A percentile compares a stretch with the other conserved stretches of the same genome.
These are phyloP conservation scores for Hortaea werneckii DNA, from an alignment of 2,329 filamentous ascomycete genomes.

Conservation along the genomic window DNA sequence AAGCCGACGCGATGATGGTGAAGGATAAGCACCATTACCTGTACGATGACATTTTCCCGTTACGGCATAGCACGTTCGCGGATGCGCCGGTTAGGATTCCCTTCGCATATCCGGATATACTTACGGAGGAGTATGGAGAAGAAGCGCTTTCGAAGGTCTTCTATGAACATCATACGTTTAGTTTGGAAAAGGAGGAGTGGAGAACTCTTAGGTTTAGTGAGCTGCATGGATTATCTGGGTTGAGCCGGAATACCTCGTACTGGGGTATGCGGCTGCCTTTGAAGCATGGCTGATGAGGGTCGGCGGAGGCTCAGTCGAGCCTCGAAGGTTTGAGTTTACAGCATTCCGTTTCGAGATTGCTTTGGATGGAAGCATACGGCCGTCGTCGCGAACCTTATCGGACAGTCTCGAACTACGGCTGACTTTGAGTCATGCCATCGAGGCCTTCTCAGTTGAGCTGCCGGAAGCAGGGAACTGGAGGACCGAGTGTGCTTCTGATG, in stretches of 20 bases:
- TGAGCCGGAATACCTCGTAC: neutral
- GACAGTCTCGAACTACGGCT: no score
- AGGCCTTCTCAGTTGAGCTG: no score
- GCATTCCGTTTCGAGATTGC: no score
- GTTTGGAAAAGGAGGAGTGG: slow-evolving; percentile 24
- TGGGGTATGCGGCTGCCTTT: neutral
- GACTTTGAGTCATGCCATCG: no score
- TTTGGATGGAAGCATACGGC: no score
- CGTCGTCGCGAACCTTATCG: no score
- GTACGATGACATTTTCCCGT: slow-evolving; percentile 46
- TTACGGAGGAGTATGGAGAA: slow-evolving; percentile 46
- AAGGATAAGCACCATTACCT: slow-evolving; percentile 49
- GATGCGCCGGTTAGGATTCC: slow-evolving; percentile 44
- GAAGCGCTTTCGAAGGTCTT: slow-evolving; percentile 37
- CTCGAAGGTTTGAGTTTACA: no score
- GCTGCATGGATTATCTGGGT: neutral
- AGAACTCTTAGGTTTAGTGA: slow-evolving; percentile 10
- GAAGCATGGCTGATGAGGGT: neutral
- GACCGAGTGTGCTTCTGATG: no score
- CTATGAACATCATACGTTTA: slow-evolving; percentile 36
- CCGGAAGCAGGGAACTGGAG: no score
- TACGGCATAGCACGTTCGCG: slow-evolving; percentile 46
- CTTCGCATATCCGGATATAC: slow-evolving; percentile 44
- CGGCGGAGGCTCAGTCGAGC: no score
- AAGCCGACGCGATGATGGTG: slow-evolving; percentile 35